Conservation (phyloP, 768 basidiomycete genomes). For the Amanita molliuscula region DNA sequence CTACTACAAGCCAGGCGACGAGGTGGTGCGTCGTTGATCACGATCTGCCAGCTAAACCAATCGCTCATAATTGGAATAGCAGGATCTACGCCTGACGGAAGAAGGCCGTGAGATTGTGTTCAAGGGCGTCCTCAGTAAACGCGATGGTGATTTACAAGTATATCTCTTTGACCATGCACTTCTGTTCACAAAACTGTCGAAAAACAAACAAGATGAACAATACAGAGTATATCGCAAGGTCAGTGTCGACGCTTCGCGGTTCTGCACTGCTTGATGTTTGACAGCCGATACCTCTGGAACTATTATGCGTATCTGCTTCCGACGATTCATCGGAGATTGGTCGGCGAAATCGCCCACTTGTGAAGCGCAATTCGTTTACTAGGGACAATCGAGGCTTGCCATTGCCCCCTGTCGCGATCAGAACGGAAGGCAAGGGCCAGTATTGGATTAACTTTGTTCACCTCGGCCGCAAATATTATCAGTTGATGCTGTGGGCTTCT, state of each 20-base stretch:
- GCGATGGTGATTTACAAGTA: conserved; percentile 85
- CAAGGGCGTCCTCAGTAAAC: conserved; percentile 83
- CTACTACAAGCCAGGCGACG: conserved; percentile 80
- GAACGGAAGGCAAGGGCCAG: conserved; percentile 67
- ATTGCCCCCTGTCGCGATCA: conserved; percentile 39
- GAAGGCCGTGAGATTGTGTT: conserved; percentile 86
- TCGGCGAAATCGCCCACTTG: conserved; percentile 33
- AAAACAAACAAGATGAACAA: conserved; percentile 88
- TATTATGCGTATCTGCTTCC: conserved; percentile 71
- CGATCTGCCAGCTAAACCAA: background rate
- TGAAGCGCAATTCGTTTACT: conserved; percentile 32
- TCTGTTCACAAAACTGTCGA: conserved; percentile 75
- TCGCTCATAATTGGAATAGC: conserved; percentile 1
- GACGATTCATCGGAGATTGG: conserved; percentile 42
- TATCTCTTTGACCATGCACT: conserved; percentile 97
- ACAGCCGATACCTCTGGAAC: conserved; percentile 92
- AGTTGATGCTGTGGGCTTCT: conserved; percentile 84
- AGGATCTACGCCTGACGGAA: conserved; percentile 83
- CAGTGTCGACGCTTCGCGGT: conserved; percentile 20
- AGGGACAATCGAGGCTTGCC: conserved; percentile 23
- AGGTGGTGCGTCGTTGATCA: conserved; percentile 51
- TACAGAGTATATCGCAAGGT: conserved; percentile 91
- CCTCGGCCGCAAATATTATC: conserved; percentile 88
- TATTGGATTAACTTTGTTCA: conserved; percentile 91
- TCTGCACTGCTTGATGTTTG: background rate